Evolutionary conservation across 495 filamentous ascomycete genomes (phyloP).

Genomic region (Podospora conica): DNA sequence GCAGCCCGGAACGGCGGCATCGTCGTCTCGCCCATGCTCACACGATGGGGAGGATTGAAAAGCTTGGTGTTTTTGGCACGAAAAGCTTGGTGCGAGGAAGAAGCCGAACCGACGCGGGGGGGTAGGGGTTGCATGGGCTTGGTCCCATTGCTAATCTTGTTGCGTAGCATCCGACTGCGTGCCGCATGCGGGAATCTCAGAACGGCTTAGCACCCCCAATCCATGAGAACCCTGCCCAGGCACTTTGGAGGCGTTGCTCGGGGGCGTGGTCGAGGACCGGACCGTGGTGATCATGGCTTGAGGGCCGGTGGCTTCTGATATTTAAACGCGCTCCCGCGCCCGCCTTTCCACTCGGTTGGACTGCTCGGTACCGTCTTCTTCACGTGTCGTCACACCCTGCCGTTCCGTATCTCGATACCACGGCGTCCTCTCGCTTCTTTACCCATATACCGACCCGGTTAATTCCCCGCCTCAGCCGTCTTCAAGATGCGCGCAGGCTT

Average conservation of each 20-base stretch:
- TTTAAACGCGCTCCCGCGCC: background rate
- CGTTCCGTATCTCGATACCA: background rate
- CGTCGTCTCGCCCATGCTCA: background rate
- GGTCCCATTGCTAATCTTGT: background rate
- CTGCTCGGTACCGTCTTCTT: background rate
- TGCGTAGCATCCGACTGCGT: background rate
- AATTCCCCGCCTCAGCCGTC: background rate
- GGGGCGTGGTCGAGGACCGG: background rate
- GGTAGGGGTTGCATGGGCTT: background rate
- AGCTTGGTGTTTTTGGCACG: background rate
- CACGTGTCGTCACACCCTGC: background rate
- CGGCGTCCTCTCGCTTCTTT: background rate
- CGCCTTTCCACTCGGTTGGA: background rate
- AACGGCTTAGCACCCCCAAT: background rate
- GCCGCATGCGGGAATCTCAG: background rate
- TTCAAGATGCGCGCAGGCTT: constrained; percentile 4
- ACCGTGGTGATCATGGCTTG: background rate
- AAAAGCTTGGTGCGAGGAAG: background rate
- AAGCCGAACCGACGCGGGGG: background rate
- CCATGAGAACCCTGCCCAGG: background rate
- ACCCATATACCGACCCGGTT: background rate
- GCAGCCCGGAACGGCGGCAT: background rate
- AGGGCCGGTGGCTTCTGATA: background rate
- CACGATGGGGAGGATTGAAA: too few species aligned
- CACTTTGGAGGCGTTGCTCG: background rate